phyloP scores from a whole-genome alignment of 2,329 filamentous ascomycete genomes.

The Penicillium polonicum region DNA sequence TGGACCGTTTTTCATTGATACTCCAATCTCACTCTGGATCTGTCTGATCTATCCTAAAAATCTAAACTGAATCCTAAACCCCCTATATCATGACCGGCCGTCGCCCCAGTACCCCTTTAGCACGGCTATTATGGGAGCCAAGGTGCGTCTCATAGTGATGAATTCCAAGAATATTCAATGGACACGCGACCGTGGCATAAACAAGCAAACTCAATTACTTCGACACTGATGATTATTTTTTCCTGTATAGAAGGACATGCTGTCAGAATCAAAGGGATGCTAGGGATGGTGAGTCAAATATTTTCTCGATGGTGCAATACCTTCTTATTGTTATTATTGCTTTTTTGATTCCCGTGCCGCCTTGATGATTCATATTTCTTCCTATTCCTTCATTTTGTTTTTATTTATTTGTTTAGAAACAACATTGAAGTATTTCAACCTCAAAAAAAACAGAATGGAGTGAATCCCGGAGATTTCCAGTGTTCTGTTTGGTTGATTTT shows the following conservation, averaged over 20 bases:
- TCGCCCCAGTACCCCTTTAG: slow-evolving; percentile 24
- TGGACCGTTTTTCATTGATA: background rate
- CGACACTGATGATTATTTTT: background rate
- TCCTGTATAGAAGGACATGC: slow-evolving; percentile 13
- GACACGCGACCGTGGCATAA: slow-evolving; percentile 3
- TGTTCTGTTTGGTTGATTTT: slow-evolving; percentile 8
- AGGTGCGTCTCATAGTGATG: slow-evolving; percentile 25
- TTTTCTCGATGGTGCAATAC: slow-evolving; percentile 26
- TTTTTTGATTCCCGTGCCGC: slow-evolving; percentile 22
- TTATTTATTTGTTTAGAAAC: background rate
- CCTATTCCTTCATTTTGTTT: background rate
- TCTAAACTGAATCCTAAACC: background rate
- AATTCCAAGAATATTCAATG: background rate
- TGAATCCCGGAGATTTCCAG: background rate
- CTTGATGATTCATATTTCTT: slow-evolving; percentile 22
- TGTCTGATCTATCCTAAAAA: background rate
- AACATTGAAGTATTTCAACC: background rate
- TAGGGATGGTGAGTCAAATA: slow-evolving; percentile 30
- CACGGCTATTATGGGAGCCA: slow-evolving; percentile 34
- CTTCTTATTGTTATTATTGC: slow-evolving; percentile 1
- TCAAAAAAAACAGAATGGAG: slow-evolving; percentile 1
- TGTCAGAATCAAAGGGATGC: slow-evolving; percentile 22
- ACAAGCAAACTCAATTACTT: background rate
- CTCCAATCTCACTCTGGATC: no score
- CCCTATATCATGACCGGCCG: slow-evolving; percentile 12